These are phyloP conservation scores for Zalaria obscura DNA, from an alignment of 2,329 filamentous ascomycete species.

Conservation along the genomic window DNA sequence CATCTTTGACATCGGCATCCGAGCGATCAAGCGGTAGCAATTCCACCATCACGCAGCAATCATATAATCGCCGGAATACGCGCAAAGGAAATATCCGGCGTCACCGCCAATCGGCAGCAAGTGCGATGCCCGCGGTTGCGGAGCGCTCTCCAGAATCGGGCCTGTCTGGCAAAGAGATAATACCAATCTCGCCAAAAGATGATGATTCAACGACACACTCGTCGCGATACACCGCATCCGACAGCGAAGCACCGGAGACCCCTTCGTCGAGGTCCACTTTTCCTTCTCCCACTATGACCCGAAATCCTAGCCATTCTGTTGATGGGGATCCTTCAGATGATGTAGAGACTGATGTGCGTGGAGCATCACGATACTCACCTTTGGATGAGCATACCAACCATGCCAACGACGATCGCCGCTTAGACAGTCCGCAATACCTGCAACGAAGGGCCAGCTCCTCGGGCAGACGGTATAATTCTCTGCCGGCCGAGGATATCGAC, in stretches of 20 bases:
- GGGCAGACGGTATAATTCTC: slow-evolving; percentile 4
- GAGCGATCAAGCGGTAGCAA: slow-evolving; percentile 29
- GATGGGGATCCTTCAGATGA: slow-evolving; percentile 14
- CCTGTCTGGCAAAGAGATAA: slow-evolving; percentile 6
- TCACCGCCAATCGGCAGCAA: slow-evolving; percentile 6
- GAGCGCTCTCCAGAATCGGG: slow-evolving; percentile 17
- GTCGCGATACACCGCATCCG: slow-evolving; percentile 17
- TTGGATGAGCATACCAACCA: no score
- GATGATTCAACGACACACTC: slow-evolving; percentile 11
- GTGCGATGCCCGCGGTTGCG: slow-evolving; percentile 6
- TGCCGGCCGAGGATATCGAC: not conserved
- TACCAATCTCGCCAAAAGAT: slow-evolving; percentile 5
- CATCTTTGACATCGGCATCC: slow-evolving; percentile 25
- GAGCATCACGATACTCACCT: no score
- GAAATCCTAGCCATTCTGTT: slow-evolving; percentile 15
- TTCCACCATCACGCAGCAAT: slow-evolving; percentile 30
- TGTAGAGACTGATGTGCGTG: not conserved
- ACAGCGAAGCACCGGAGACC: slow-evolving; percentile 14
- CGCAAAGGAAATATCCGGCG: slow-evolving; percentile 12
- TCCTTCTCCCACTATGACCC: slow-evolving; percentile 14
- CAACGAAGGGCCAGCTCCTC: slow-evolving; percentile 1
- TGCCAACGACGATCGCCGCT: not conserved
- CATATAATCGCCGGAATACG: slow-evolving; percentile 18
- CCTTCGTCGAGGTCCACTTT: slow-evolving; percentile 17
- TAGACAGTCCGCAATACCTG: slow-evolving; percentile 1